Percentiles rank a stretch among this genome's conserved stretches.
Conservation (phyloP, 2,329 filamentous ascomycete genomes). For the Sclerotiophoma versabilis region DNA sequence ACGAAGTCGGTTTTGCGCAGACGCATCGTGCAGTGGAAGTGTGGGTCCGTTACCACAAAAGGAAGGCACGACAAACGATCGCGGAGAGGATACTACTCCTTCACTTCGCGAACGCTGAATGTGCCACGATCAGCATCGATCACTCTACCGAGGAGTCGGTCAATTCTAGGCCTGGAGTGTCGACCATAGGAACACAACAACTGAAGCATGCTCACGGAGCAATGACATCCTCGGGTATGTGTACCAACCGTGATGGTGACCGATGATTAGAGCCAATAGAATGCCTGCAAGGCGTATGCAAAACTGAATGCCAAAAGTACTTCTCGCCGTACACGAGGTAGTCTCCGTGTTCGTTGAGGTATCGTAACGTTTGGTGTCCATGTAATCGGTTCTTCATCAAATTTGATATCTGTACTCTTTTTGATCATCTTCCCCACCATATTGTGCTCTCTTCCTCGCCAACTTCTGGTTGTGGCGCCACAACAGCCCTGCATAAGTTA, state of each 20-base stretch:
- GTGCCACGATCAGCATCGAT: too few species aligned
- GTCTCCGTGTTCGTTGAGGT: background rate
- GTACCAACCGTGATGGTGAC: too few species aligned
- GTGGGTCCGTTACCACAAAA: background rate
- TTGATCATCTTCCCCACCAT: slow-evolving; percentile 32
- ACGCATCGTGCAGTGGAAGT: background rate
- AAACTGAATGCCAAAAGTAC: too few species aligned
- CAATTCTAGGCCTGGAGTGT: too few species aligned
- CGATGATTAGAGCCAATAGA: too few species aligned
- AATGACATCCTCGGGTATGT: too few species aligned
- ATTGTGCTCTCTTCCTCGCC: slow-evolving; percentile 34
- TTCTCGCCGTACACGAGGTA: too few species aligned
- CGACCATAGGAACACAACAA: too few species aligned
- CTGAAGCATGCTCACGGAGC: too few species aligned
- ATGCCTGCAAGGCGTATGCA: too few species aligned
- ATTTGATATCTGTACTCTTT: slow-evolving; percentile 36
- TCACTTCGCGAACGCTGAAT: background rate
- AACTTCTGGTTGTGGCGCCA: slow-evolving; percentile 58
- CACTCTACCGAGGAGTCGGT: background rate
- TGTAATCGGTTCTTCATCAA: slow-evolving; percentile 4
- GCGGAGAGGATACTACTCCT: background rate
- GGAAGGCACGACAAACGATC: slow-evolving; percentile 4
- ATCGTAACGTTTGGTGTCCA: background rate
- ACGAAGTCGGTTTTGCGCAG: background rate
- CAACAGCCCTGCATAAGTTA: slow-evolving; percentile 54